Evolutionary conservation across 306 rosid genomes (phyloP), one percentile per base, ranked within the genome.

Genomic region (Pyrus betulifolia): DNA sequence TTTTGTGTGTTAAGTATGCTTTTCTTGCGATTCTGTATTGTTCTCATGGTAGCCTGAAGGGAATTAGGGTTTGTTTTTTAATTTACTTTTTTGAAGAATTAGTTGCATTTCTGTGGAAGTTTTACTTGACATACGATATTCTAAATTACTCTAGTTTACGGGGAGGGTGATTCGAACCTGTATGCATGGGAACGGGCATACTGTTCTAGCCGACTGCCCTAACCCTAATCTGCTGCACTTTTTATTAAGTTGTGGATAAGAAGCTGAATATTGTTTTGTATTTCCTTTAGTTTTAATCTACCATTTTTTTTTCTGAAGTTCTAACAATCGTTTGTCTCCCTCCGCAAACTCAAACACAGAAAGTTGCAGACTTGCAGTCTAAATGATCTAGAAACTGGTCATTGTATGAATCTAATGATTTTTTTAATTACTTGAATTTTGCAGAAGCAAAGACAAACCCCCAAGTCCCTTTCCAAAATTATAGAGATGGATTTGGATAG

Each of bases 401-500:
- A 4, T 38, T 38, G 8, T 67, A 38, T 67, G n/a, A 67, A 35
- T 5, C 10, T 21, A 18, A 17, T 69, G 46, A 55, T 55, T 30
- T 21, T 19, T 71, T 57, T 33, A 8, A 51, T 72, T 58, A 21
- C 76, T 23, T 74, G 72, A 77, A 75, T 63, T 25, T 78, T 45
- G 79, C 70, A 74, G 80, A 72, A 82, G 85, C 76, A 62, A 38
- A 76, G 73, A 74, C 86, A 81, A 74, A 75, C 72, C 23, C 58
- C 74, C 25, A 80, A 73, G 82, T 30, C 84, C 59, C 52, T 67
- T 79, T 82, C 61, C 82, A 71, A 72, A 33, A 58, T 22, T 11
- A 4, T 80, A 57, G 84, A 86, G 67, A 46, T 67, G 74, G 88
- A 85, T 71, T 72, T 85, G 40, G 97, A 88, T 80, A 82, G 76